phyloP scores from a whole-genome alignment of 1,284 basidiomycete species.

The Heterobasidion annosum region DNA sequence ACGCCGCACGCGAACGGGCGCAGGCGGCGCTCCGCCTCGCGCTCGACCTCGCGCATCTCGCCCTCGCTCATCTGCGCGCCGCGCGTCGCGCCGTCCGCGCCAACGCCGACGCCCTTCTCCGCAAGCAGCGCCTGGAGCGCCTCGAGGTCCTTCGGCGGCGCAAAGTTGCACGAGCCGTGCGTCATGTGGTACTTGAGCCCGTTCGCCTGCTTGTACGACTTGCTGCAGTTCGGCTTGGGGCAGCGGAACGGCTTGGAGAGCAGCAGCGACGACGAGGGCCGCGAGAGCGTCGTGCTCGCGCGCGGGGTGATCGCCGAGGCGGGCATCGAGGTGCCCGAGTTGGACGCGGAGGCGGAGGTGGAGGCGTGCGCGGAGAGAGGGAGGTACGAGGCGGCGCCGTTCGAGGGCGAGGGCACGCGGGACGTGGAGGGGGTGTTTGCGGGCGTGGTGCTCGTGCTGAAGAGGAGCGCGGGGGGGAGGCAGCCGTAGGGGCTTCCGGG shows the following conservation, averaged over 20 bases:
- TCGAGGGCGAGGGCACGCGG: constrained; percentile 25
- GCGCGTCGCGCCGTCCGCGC: neutral
- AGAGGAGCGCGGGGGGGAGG: constrained; percentile 57
- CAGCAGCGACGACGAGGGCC: constrained; percentile 43
- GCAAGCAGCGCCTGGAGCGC: constrained; percentile 61
- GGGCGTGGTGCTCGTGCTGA: constrained; percentile 26
- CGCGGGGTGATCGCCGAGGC: constrained; percentile 21
- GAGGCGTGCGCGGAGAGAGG: constrained; percentile 15
- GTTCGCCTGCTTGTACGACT: constrained; percentile 97
- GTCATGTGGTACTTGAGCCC: constrained; percentile 96
- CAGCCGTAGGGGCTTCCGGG: constrained; percentile 31
- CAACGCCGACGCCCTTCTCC: constrained; percentile 29
- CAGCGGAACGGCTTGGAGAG: constrained; percentile 90
- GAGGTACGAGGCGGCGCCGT: constrained; percentile 14
- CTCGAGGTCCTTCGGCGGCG: constrained; percentile 73
- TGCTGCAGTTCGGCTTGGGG: constrained; percentile 96
- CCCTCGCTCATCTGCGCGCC: constrained; percentile 43
- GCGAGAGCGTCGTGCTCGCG: constrained; percentile 38
- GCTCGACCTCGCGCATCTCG: constrained; percentile 66
- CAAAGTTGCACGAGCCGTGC: constrained; percentile 89
- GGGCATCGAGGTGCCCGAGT: constrained; percentile 2
- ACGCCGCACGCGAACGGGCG: constrained; percentile 86
- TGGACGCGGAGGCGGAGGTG: constrained; percentile 10
- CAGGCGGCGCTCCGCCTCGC: constrained; percentile 73
- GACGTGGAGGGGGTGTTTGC: constrained; percentile 32